Evolutionary conservation across 1,139 yeast species (phyloP).

Genomic region (Suhomyces kunorum): DNA sequence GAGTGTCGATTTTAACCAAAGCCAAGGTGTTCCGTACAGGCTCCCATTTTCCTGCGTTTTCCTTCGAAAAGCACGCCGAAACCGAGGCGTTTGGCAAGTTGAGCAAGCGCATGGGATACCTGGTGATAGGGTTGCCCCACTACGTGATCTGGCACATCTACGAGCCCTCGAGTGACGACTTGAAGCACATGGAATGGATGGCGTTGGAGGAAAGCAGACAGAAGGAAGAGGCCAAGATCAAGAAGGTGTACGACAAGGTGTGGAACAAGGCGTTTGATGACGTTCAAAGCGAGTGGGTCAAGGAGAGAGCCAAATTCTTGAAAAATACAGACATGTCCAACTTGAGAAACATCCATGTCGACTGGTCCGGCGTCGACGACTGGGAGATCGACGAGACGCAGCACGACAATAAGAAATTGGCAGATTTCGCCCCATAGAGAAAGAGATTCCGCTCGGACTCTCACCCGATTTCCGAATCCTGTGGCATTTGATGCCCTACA

Average conservation of each 20-base stretch:
- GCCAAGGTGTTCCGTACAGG: conserved; percentile 81
- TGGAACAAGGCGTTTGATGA: conserved; percentile 80
- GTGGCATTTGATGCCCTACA: background rate
- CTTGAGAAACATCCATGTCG: conserved; percentile 54
- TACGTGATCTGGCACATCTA: conserved; percentile 92
- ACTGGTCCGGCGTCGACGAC: conserved; percentile 66
- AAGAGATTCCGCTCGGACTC: background rate
- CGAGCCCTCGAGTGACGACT: conserved; percentile 84
- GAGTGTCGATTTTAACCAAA: conserved; percentile 79
- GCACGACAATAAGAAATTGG: conserved; percentile 35
- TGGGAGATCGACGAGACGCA: conserved; percentile 34
- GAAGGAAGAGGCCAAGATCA: conserved; percentile 63
- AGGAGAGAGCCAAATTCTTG: conserved; percentile 64
- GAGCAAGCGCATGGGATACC: conserved; percentile 77
- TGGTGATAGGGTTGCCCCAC: conserved; percentile 83
- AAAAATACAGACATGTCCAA: conserved; percentile 68
- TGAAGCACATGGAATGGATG: conserved; percentile 97
- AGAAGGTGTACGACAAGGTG: conserved; percentile 68
- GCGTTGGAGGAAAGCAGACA: conserved; percentile 84
- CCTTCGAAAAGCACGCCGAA: conserved; percentile 89
- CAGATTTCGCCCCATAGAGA: conserved; percentile 43
- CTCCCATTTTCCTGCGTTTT: conserved; percentile 86
- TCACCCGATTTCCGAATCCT: background rate
- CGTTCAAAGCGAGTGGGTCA: conserved; percentile 66
- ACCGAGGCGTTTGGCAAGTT: conserved; percentile 92